Evolutionary conservation across 2,329 filamentous ascomycete genomes (phyloP).

Genomic region (Westerdykella sp.): DNA sequence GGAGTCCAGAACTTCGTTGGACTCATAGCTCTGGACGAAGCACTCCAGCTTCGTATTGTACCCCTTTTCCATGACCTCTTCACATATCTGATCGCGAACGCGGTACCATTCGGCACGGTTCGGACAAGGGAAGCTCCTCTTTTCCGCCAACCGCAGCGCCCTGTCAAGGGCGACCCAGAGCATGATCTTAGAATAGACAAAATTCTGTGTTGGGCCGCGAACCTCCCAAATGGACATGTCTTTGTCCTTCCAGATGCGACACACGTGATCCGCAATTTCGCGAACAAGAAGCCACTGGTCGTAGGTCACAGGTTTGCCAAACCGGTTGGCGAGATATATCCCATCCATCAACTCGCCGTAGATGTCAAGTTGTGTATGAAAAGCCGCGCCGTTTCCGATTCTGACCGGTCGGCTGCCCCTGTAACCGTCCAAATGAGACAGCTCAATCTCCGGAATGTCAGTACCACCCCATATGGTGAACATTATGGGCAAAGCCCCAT

Average conservation of each 20-base stretch:
- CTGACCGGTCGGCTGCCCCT: slow-evolving; percentile 64
- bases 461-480: slow-evolving; percentile 71
- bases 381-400: slow-evolving; percentile 71
- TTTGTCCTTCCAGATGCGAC: slow-evolving; percentile 57
- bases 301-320: slow-evolving; percentile 67
- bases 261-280: slow-evolving; percentile 63
- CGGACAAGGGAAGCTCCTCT: slow-evolving; percentile 68
- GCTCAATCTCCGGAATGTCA: slow-evolving; percentile 64
- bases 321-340: slow-evolving; percentile 74
- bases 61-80: slow-evolving; percentile 72
- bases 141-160: slow-evolving; percentile 66
- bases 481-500: slow-evolving; percentile 69
- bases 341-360: slow-evolving; percentile 74
- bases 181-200: slow-evolving; percentile 77
- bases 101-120: slow-evolving; percentile 61
- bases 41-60: slow-evolving; percentile 64
- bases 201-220: slow-evolving; percentile 67
- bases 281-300: slow-evolving; percentile 69
- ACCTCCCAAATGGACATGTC: slow-evolving; percentile 86
- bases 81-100: slow-evolving; percentile 62
- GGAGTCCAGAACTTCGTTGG: slow-evolving; percentile 62
- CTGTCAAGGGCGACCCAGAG: slow-evolving; percentile 77
- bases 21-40: slow-evolving; percentile 73
- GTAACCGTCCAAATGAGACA: slow-evolving; percentile 67
- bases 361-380: slow-evolving; percentile 71